Percentiles rank a stretch among this genome's conserved stretches.
These are phyloP conservation scores for Pestalotiopsis sp. DNA, from an alignment of 2,329 filamentous ascomycete genomes.

Conservation along the genomic window DNA sequence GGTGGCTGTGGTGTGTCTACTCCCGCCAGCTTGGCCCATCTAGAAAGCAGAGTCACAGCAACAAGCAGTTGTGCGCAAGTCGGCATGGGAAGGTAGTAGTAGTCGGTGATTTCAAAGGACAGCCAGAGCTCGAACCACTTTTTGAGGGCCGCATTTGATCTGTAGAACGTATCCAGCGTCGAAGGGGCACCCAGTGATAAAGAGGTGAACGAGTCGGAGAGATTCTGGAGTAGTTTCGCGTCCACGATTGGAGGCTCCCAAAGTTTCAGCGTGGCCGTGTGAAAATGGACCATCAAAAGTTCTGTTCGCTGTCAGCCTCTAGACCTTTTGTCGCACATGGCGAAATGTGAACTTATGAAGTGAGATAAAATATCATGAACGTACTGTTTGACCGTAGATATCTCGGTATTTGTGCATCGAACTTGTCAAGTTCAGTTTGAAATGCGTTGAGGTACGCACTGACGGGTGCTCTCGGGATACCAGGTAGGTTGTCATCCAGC, in stretches of 20 bases:
- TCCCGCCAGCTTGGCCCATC: conserved; percentile 50
- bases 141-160: conserved; percentile 47
- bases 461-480: conserved; percentile 40
- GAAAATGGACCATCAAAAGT: conserved; percentile 40
- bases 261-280: conserved; percentile 43
- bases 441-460: conserved; percentile 49
- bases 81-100: conserved; percentile 48
- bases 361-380: conserved; percentile 17
- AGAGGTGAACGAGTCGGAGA: conserved; percentile 44
- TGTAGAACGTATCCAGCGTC: conserved; percentile 51
- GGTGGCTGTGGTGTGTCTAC: conserved; percentile 27
- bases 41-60: conserved; percentile 50
- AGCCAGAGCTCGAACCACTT: conserved; percentile 53
- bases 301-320: conserved; percentile 25
- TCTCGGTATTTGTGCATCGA: conserved; percentile 36
- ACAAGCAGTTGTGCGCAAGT: conserved; percentile 49
- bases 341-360: neutral
- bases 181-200: conserved; percentile 39
- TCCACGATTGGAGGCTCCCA: conserved; percentile 51
- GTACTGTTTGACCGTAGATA: conserved; percentile 39
- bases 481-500: conserved; percentile 31
- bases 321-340: neutral
- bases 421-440: conserved; percentile 45
- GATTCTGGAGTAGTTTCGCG: conserved; percentile 38
- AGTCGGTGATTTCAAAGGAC: conserved; percentile 41